These are phyloP conservation scores for Aphanoascus verrucosus DNA, from an alignment of 2,329 filamentous ascomycete genomes.

Conservation along the genomic window DNA sequence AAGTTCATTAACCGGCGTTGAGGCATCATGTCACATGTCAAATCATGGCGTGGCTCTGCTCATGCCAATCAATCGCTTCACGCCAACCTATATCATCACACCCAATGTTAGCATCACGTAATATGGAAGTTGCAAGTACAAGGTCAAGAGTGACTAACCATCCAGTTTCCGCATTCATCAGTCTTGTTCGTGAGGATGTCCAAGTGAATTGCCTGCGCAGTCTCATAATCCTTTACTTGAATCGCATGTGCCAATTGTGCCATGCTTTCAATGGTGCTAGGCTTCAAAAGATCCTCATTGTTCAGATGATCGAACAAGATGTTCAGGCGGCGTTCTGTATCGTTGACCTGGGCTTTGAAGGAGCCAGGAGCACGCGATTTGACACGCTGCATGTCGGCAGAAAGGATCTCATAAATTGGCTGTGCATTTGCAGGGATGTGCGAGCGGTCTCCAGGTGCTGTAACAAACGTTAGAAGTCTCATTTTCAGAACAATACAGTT, in stretches of 20 bases:
- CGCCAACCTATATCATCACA: slow-evolving; percentile 47
- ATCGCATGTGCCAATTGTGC: slow-evolving; percentile 50
- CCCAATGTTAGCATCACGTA: slow-evolving; percentile 6
- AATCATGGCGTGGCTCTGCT: slow-evolving; percentile 58
- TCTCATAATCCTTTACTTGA: slow-evolving; percentile 57
- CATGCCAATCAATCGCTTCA: slow-evolving; percentile 69
- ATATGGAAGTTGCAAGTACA: neutral
- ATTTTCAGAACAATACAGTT: neutral
- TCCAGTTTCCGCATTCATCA: slow-evolving; percentile 76
- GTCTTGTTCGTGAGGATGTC: slow-evolving; percentile 67
- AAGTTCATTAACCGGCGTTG: neutral
- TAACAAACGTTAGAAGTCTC: slow-evolving; percentile 10
- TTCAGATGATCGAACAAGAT: slow-evolving; percentile 96
- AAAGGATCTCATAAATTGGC: slow-evolving; percentile 70
- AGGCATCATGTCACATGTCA: neutral
- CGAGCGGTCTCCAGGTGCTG: slow-evolving; percentile 65
- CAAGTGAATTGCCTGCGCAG: slow-evolving; percentile 57
- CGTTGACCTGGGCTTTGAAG: slow-evolving; percentile 80
- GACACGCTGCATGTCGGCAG: slow-evolving; percentile 76
- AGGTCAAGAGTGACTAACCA: slow-evolving; percentile 48
- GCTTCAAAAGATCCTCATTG: slow-evolving; percentile 80
- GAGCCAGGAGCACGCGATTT: slow-evolving; percentile 74
- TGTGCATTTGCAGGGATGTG: slow-evolving; percentile 72
- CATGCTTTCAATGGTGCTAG: slow-evolving; percentile 50
- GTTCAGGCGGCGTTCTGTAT: slow-evolving; percentile 84